Conservation (phyloP, 2,329 filamentous ascomycete species). For the Talaromyces sp. region DNA sequence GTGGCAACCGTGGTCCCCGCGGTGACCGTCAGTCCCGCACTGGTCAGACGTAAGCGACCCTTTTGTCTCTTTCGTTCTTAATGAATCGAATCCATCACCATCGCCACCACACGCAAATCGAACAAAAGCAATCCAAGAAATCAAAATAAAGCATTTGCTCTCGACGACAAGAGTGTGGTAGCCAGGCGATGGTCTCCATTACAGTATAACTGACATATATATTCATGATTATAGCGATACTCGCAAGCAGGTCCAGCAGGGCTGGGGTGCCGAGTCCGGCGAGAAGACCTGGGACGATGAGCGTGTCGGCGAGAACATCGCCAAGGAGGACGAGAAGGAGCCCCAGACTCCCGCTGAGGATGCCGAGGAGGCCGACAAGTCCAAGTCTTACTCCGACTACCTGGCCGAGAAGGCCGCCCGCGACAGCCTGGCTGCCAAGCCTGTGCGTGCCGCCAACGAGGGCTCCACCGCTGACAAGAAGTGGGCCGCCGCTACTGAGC, state of each 20-base stretch:
- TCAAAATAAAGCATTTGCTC: neutral
- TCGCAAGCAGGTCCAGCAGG: conserved; percentile 66
- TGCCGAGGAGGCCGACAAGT: conserved; percentile 73
- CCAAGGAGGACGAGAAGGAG: conserved; percentile 80
- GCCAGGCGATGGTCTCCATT: neutral
- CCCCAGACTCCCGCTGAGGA: conserved; percentile 54
- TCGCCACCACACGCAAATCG: neutral
- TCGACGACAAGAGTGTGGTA: neutral
- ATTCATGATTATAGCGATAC: conserved; percentile 42
- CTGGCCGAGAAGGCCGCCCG: conserved; percentile 75
- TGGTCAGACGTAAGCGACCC: conserved; percentile 58
- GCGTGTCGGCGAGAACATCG: conserved; percentile 86
- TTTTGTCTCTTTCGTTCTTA: neutral
- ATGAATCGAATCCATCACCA: neutral
- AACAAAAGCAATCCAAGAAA: neutral
- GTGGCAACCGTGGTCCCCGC: conserved; percentile 49
- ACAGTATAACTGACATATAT: conserved; percentile 23
- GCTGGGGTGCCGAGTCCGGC: conserved; percentile 84
- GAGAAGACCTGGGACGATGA: conserved; percentile 87
- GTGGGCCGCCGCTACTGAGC: conserved; percentile 80
- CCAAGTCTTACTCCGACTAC: conserved; percentile 88
- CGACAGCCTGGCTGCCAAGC: conserved; percentile 64
- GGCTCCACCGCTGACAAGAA: conserved; percentile 86
- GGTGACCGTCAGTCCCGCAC: conserved; percentile 65
- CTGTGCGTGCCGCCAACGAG: conserved; percentile 90